Base-by-base conservation (phyloP, 495 filamentous ascomycete species). In the Tuber calosporum region DNA sequence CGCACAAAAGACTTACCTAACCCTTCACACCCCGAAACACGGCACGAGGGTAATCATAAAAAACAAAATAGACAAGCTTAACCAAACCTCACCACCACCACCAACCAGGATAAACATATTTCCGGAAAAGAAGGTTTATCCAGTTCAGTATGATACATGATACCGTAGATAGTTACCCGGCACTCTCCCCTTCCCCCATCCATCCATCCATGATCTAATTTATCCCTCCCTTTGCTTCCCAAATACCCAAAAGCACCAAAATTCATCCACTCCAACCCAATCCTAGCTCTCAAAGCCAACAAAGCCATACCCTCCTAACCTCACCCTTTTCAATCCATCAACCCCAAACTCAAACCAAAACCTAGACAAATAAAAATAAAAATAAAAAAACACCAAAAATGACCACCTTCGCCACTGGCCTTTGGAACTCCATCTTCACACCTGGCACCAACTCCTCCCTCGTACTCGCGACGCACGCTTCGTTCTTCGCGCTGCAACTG, bases 371-470 rank as follows among this genome's bases (percentile, higher is more conserved):
- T 42, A 40, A 45, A 26, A 39, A 11, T 11, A 43, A 40, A 26
- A 62, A 2, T 3, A 22, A 22, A 40, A 20, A 66, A 17, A 38
- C 43, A n/a, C 38, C 45, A 58, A 83, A 66, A 82, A 97, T 98
- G 94, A 87, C 89, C 26, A 85, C 88, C 77, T 98, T 99, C 83
- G 74, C 96, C 72, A 85, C 87, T 72, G 88, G 93, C 71, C 90
- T 99, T 72, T 96, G 93, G 90, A 87, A 88, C 78, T 97, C 93
- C 79, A 88, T 99, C 86, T 96, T 97, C 85, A 93, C 90, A 1
- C 91, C 94, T 0, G 94, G 94, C 73, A 88, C 95, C 68, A 99
- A 94, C 0, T 91, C 89, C 1, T 91, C 92, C 37, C 89, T 99
- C 53, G 84, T 98, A 30, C 83, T 96, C 81, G 96, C 96, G 43